Base-by-base conservation (phyloP, 2,329 filamentous ascomycete species). In the Colletotrichum graminicola region DNA sequence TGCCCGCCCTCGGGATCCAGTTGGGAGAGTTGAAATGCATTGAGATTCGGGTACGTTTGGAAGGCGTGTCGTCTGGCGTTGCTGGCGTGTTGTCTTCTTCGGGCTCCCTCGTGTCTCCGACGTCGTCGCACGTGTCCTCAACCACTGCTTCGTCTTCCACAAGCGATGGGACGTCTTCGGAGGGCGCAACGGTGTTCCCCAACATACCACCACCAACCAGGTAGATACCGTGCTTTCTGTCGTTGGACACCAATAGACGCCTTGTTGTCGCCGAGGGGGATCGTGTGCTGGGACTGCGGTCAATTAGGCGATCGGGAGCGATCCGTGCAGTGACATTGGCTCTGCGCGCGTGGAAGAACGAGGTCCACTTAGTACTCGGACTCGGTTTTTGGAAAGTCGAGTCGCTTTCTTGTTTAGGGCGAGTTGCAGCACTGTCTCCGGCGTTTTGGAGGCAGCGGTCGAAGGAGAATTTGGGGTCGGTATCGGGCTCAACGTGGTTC, bases 1-100 rank as follows among this genome's bases (percentile, higher is more conserved):
- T 91, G 66, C 87, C 85, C 11, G 85, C 83, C 77, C 82, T 87
- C 43, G 87, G 81, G 73, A 90, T 86, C 88, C 89, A 90, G 61
- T 81, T 83, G 21, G 89, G 84, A 1, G 89, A 87, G 71, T 84
- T 83, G 71, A 91, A 88, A 66, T 89, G 88, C 83, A 89, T 86
- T 21, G 90, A 91, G 34, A 88, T 81, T 65, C 83, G 84, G 16
- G 86, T 80, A 62, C 79, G 82, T 75, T 84, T 85, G 10, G 83
- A 81, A 2, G 84, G 82, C 1, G 83, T 83, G 36, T 79, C 79
- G 47, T 84, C 82, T 2, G 79, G 76, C 1, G 80, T 75, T 70
- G 77, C 66, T 18, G 72, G 55, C n/a, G 63, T 54, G 16, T 73
- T 71, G 23, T 73, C 36, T 55, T 47, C 45, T 39, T 67, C 56